A percentile compares a stretch with the other conserved stretches of the same genome.
These are phyloP conservation scores for Corniculantispora saksenae DNA, from an alignment of 2,329 filamentous ascomycete species.

Conservation along the genomic window DNA sequence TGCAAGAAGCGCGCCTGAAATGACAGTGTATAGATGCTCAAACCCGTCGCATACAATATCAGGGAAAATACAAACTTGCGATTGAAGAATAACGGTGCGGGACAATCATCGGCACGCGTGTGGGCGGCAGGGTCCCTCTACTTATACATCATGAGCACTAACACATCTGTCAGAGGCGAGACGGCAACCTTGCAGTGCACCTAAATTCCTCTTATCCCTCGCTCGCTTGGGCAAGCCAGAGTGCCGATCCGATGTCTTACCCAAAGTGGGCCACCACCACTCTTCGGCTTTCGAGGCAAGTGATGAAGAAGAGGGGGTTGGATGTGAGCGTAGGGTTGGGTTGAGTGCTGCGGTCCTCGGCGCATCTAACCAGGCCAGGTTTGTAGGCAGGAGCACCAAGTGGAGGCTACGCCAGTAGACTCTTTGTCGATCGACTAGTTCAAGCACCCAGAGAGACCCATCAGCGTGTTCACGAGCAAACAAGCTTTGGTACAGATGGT, in stretches of 20 bases:
- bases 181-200: not conserved
- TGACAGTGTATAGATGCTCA: not conserved
- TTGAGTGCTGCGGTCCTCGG: conserved; percentile 16
- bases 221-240: conserved; percentile 13
- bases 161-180: not conserved
- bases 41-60: not conserved
- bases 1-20: not conserved
- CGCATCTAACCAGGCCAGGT: not conserved
- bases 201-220: not conserved
- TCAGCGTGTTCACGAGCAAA: not conserved
- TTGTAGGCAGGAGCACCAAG: conserved; percentile 1
- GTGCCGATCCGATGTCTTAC: conserved; percentile 20
- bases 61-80: no score
- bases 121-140: not conserved
- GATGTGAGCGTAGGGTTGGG: conserved; percentile 3
- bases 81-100: not conserved
- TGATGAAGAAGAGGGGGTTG: not conserved
- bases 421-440: conserved; percentile 7
- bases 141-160: conserved; percentile 11
- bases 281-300: conserved; percentile 13
- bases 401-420: not conserved
- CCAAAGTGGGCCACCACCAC: conserved; percentile 5
- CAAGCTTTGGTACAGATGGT: conserved; percentile 6
- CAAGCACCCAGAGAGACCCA: not conserved
- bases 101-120: not conserved